A percentile compares a stretch with the other conserved stretches of the same genome.
These are phyloP conservation scores for Candida dubliniensis DNA, from an alignment of 1,139 yeast genomes.

Conservation along the genomic window DNA sequence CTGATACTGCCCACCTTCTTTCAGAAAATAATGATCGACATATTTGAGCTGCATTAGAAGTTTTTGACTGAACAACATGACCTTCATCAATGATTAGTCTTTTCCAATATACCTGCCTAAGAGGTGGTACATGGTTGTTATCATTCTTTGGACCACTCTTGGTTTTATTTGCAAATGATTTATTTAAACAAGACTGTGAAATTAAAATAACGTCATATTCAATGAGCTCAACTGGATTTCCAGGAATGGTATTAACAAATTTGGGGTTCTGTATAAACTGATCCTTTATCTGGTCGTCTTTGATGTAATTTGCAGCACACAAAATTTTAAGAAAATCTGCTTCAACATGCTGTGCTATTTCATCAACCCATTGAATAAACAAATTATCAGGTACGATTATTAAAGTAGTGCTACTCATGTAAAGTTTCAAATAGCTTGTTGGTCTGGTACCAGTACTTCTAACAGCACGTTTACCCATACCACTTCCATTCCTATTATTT, in stretches of 20 bases:
- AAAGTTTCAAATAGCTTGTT: conserved; percentile 23
- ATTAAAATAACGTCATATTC: conserved; percentile 54
- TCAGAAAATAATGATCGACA: conserved; percentile 54
- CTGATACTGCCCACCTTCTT: conserved; percentile 71
- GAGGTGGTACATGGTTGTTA: conserved; percentile 16
- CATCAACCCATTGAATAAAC: conserved; percentile 64
- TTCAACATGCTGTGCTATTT: conserved; percentile 55
- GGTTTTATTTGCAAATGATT: conserved; percentile 25
- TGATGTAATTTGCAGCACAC: conserved; percentile 36
- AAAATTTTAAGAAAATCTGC: conserved; percentile 34
- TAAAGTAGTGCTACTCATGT: conserved; percentile 54
- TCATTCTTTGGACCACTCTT: conserved; percentile 1
- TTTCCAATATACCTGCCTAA: conserved; percentile 59
- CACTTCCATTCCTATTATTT: conserved; percentile 13
- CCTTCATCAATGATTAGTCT: conserved; percentile 75
- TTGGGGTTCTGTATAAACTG: too few relatives aligned
- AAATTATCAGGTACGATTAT: conserved; percentile 67
- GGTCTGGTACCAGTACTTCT: not conserved
- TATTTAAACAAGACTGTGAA: conserved; percentile 46
- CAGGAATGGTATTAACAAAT: conserved; percentile 22
- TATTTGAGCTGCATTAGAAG: conserved; percentile 48
- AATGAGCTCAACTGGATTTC: conserved; percentile 33
- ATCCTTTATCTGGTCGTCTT: conserved; percentile 11
- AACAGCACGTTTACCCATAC: too few relatives aligned
- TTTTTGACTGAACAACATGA: conserved; percentile 56